Evolutionary conservation across 306 rosid genomes (phyloP).

Genomic region (Quercus mongolica): DNA sequence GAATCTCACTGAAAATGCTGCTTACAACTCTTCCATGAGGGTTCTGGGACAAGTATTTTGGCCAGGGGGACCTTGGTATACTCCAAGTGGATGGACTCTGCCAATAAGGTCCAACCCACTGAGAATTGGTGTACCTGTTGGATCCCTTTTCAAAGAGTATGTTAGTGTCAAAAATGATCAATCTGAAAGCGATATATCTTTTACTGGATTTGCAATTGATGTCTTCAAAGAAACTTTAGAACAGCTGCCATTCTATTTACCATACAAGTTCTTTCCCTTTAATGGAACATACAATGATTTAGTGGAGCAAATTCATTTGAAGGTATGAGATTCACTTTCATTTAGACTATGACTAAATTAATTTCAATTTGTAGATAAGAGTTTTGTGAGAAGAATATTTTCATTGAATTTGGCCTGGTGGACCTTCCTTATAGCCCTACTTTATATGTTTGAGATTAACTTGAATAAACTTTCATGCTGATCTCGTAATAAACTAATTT

Average conservation of each 20-base stretch:
- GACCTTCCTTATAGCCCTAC: no score
- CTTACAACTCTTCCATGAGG: constrained; percentile 25
- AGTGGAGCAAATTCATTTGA: constrained; percentile 29
- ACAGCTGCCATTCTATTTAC: constrained; percentile 26
- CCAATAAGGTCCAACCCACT: constrained; percentile 5
- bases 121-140: constrained; percentile 40
- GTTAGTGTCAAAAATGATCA: constrained; percentile 16
- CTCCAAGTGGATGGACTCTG: constrained; percentile 38
- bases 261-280: constrained; percentile 20
- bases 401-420: no score
- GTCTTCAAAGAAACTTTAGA: constrained; percentile 26
- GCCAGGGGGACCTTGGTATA: constrained; percentile 42
- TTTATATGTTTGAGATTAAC: no score
- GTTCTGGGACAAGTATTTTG: constrained; percentile 33
- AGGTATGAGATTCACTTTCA: constrained; percentile 12
- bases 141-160: constrained; percentile 26
- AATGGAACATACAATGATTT: constrained; percentile 35
- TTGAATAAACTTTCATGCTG: no score
- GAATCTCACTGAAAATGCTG: not conserved
- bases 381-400: no score
- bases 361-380: no score
- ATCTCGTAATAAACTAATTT: no score
- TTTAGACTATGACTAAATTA: not conserved
- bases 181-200: not conserved
- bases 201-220: constrained; percentile 34